Conservation (phyloP, 140 eudicot species). For the Senecio squalidus region DNA sequence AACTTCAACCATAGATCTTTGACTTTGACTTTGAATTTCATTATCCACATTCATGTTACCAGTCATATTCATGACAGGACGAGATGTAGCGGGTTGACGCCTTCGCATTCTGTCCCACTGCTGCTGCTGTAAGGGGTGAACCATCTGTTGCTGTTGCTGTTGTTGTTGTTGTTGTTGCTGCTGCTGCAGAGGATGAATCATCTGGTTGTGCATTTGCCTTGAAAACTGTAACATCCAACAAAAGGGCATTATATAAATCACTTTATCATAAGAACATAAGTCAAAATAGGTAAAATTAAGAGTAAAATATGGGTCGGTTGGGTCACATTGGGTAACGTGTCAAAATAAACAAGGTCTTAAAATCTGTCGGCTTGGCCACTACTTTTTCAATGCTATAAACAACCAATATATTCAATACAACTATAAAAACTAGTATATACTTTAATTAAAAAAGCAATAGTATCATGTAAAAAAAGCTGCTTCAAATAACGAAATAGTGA, state of each 20-base stretch:
- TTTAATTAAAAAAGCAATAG: no score
- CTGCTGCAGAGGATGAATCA: conserved; percentile 42
- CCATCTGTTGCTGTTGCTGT: conserved; percentile 82
- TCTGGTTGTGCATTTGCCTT: conserved; percentile 74
- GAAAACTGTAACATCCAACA: conserved; percentile 36
- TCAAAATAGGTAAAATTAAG: not conserved
- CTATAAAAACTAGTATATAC: no score
- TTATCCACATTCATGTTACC: conserved; percentile 35
- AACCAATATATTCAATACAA: no score
- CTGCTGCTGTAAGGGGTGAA: conserved; percentile 37
- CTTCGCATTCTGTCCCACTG: no score
- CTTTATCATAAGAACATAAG: not conserved
- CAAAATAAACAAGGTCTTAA: not conserved
- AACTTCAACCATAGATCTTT: conserved; percentile 79
- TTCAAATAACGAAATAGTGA: no score
- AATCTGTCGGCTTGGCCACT: not conserved
- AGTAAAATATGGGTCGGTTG: not conserved
- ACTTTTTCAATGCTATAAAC: no score
- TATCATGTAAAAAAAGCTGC: no score
- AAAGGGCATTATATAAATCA: not conserved
- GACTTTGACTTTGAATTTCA: conserved; percentile 73
- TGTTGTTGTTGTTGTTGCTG: no score
- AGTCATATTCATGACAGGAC: conserved; percentile 58
- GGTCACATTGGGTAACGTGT: not conserved
- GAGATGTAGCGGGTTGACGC: conserved; percentile 59